Evolutionary conservation across 2,329 filamentous ascomycete species (phyloP), one percentile per base, ranked within the genome.

Genomic region (Sphaerulina musiva): DNA sequence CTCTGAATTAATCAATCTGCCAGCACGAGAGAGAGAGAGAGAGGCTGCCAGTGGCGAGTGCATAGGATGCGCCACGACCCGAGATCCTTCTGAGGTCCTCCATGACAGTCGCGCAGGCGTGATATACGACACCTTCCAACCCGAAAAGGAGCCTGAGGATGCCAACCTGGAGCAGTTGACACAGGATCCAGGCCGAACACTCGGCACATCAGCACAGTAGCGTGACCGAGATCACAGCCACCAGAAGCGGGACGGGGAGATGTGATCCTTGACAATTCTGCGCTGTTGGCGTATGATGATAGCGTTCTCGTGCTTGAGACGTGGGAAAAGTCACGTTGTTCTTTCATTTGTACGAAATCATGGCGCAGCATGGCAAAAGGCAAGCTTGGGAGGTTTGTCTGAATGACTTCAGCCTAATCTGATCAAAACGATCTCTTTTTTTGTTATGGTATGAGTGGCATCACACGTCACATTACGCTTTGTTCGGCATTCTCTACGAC

Each of bases 401-500:
- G 43, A 39, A 38, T 41, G 54, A 51, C 50, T 55, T 48, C 46
- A 60, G 58, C 54, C 53, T 60, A 57, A 58, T 58, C 31, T 55
- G 43, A 45, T 51, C 40, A 43, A 43, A 43, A 32, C 43, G 46
- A 51, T 56, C 51, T 46, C 50, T 53, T 49, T 49, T 51, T 39
- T 42, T 42, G 51, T 44, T 46, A 11, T 38, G 29, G 23, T 41
- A 45, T 38, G 48, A 41, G 48, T 44, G 48, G 40, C 41, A 29
- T 36, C 48, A 45, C 2, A 7, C 44, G 48, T 51, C 48, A 51
- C 41, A 41, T 36, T 29, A 32, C 31, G 31, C 32, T 56, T 31
- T 45, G 41, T 59, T 55, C 49, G 59, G 56, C 49, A 53, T 57
- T 52, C 36, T 57, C 51, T 57, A 61, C 56, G 59, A 61, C 56